phyloP scores from a whole-genome alignment of 106 monocot species.

The Amphibolis antarctica region DNA sequence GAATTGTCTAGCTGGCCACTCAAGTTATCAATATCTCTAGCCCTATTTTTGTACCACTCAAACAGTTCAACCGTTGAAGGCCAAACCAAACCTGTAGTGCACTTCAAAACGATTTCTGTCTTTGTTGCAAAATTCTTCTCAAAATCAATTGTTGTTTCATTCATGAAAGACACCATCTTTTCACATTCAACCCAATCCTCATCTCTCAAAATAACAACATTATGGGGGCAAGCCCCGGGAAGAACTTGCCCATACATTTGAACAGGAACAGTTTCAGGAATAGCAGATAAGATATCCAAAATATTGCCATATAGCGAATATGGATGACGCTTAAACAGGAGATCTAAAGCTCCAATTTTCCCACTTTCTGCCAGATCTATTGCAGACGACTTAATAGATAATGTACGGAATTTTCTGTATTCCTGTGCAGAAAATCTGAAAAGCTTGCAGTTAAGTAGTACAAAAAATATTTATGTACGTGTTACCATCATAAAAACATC shows the following conservation, averaged over 20 bases:
- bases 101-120: constrained; percentile 68
- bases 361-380: constrained; percentile 78
- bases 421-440: constrained; percentile 56
- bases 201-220: constrained; percentile 41
- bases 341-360: constrained; percentile 87
- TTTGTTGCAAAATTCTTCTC: constrained; percentile 23
- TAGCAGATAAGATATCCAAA: constrained; percentile 56
- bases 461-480: neutral
- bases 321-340: constrained; percentile 93
- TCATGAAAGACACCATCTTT: constrained; percentile 41
- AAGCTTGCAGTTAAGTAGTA: neutral
- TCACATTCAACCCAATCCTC: constrained; percentile 89
- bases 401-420: constrained; percentile 62
- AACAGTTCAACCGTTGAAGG: constrained; percentile 53
- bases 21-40: constrained; percentile 72
- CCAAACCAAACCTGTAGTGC: constrained; percentile 46
- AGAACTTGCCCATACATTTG: constrained; percentile 81
- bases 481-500: no score
- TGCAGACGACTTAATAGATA: constrained; percentile 39
- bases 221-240: constrained; percentile 53
- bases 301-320: constrained; percentile 48
- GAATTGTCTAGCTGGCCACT: constrained; percentile 91
- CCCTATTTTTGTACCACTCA: constrained; percentile 74
- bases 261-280: constrained; percentile 88
- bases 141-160: constrained; percentile 18